Evolutionary conservation across 1,284 basidiomycete genomes (phyloP).

Genomic region (Apiotrichum gracile): DNA sequence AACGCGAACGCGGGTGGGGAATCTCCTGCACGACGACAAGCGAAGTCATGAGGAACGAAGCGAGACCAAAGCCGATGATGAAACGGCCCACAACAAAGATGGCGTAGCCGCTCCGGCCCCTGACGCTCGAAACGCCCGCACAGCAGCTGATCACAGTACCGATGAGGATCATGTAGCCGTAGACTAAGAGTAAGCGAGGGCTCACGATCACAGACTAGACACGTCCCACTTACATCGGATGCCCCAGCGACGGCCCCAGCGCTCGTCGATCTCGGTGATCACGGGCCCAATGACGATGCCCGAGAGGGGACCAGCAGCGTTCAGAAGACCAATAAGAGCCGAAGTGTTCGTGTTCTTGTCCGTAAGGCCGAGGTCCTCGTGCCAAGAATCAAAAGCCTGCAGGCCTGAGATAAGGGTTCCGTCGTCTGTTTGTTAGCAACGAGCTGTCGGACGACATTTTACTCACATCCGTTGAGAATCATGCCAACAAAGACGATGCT

Average conservation of each 20-base stretch:
- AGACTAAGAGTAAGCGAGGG: slow-evolving; percentile 31
- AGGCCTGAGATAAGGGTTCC: slow-evolving; percentile 46
- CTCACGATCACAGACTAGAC: background rate
- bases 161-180: slow-evolving; percentile 42
- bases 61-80: slow-evolving; percentile 46
- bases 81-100: slow-evolving; percentile 42
- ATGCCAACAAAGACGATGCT: slow-evolving; percentile 48
- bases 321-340: slow-evolving; percentile 41
- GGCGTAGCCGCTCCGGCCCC: slow-evolving; percentile 45
- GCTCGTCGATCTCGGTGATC: slow-evolving; percentile 45
- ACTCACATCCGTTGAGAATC: slow-evolving; percentile 46
- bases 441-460: background rate
- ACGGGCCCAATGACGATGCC: slow-evolving; percentile 45
- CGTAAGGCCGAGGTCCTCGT: slow-evolving; percentile 35
- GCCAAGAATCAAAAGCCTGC: slow-evolving; percentile 45
- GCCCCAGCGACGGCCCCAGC: slow-evolving; percentile 45
- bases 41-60: slow-evolving; percentile 49
- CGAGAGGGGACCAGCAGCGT: slow-evolving; percentile 40
- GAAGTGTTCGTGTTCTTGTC: slow-evolving; percentile 24
- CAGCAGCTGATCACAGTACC: slow-evolving; percentile 44
- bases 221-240: slow-evolving; percentile 38
- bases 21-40: slow-evolving; percentile 48
- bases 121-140: slow-evolving; percentile 36
- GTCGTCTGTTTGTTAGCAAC: slow-evolving; percentile 35
- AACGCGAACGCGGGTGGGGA: slow-evolving; percentile 42